phyloP scores from a whole-genome alignment of 371 early-diverging fungal genomes.

The Zopfochytrium polystomum region DNA sequence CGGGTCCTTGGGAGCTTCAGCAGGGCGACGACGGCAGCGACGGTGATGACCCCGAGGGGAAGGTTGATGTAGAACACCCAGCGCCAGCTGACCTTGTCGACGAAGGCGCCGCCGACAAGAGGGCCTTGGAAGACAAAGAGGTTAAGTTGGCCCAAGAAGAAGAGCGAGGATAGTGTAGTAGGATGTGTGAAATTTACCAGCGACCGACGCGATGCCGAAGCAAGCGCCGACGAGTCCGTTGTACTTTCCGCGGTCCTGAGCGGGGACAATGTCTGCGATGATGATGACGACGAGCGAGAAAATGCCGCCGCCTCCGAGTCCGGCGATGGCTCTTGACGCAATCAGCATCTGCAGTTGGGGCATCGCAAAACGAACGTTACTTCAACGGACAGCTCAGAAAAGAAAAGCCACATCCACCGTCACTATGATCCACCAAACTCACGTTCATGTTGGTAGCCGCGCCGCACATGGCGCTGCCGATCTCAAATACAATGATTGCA shows the following conservation, averaged over 20 bases:
- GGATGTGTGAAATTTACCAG: no score
- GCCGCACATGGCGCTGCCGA: no score
- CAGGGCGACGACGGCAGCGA: slow-evolving; percentile 50
- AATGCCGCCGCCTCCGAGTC: no score
- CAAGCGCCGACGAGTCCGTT: slow-evolving; percentile 38
- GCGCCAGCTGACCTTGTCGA: no score
- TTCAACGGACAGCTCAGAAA: slow-evolving; percentile 53
- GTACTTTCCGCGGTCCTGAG: slow-evolving; percentile 64
- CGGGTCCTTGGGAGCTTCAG: slow-evolving; percentile 37
- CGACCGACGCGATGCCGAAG: slow-evolving; percentile 14
- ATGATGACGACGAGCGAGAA: no score
- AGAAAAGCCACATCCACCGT: slow-evolving; percentile 13
- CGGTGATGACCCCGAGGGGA: no score
- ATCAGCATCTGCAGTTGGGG: slow-evolving; percentile 74
- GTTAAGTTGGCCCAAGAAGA: no score
- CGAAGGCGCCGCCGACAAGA: no score
- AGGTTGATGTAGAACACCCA: slow-evolving; percentile 51
- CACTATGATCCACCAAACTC: slow-evolving; percentile 43
- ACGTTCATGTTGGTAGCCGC: slow-evolving; percentile 56
- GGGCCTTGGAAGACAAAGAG: no score
- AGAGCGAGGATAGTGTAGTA: no score
- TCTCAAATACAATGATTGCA: no score
- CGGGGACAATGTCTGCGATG: slow-evolving; percentile 27
- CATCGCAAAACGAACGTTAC: no score
- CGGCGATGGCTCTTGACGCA: slow-evolving; percentile 69